Conservation (phyloP, 768 basidiomycete species). For the Antrodiella citrinella region DNA sequence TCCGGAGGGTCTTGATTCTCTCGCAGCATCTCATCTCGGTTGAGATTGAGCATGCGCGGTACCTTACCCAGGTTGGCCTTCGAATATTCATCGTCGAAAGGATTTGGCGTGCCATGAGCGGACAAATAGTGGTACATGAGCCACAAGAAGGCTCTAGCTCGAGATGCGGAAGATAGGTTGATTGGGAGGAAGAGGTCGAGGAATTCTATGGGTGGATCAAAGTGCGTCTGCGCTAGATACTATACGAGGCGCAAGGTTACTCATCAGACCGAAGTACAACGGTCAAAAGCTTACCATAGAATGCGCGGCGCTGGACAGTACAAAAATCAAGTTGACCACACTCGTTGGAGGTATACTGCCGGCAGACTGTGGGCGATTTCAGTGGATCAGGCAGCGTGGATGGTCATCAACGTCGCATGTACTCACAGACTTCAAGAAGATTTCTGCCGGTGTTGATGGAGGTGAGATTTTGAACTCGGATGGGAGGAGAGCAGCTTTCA, state of each 20-base stretch:
- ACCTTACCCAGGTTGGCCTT: slow-evolving; percentile 51
- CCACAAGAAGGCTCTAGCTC: slow-evolving; percentile 79
- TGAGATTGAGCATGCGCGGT: slow-evolving; percentile 50
- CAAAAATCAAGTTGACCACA: slow-evolving; percentile 80
- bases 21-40: slow-evolving; percentile 40
- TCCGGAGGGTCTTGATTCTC: slow-evolving; percentile 78
- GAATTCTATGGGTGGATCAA: slow-evolving; percentile 67
- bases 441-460: slow-evolving; percentile 49
- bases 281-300: slow-evolving; percentile 40
- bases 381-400: slow-evolving; percentile 1
- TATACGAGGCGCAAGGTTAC: background rate
- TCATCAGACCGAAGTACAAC: background rate
- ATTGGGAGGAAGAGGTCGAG: slow-evolving; percentile 81
- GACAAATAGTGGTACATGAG: slow-evolving; percentile 79
- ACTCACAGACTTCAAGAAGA: slow-evolving; percentile 47
- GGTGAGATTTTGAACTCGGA: slow-evolving; percentile 31
- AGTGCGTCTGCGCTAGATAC: slow-evolving; percentile 42
- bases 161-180: slow-evolving; percentile 59
- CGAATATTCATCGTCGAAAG: slow-evolving; percentile 66
- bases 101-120: slow-evolving; percentile 52
- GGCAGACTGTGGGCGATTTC: slow-evolving; percentile 33
- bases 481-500: slow-evolving; percentile 51
- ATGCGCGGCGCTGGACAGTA: slow-evolving; percentile 65
- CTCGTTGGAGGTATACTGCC: slow-evolving; percentile 73
- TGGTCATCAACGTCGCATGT: background rate